Conservation (phyloP, 1,284 basidiomycete genomes). For the Ustilago nuda region DNA sequence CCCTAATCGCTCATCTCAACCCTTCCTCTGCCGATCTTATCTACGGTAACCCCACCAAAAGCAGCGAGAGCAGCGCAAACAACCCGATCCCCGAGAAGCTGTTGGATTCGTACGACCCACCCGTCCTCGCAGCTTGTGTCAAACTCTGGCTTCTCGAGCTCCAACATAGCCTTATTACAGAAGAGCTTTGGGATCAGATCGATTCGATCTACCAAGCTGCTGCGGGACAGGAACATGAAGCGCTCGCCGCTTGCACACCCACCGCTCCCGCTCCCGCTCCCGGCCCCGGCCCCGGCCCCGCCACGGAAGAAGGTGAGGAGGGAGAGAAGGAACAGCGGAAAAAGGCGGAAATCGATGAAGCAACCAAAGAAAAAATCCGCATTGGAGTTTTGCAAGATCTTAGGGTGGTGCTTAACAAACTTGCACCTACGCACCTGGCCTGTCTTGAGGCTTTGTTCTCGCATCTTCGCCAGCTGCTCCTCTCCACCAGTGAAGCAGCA, state of each 20-base stretch:
- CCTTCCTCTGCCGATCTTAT: conserved; percentile 40
- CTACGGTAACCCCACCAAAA: conserved; percentile 26
- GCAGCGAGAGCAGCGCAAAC: conserved; percentile 4
- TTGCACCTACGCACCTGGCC: conserved; percentile 84
- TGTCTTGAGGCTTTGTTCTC: conserved; percentile 83
- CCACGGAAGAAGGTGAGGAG: conserved; percentile 6
- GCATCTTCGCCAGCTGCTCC: conserved; percentile 80
- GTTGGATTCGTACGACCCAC: conserved; percentile 81
- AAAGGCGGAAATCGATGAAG: conserved; percentile 77
- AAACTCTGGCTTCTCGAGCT: conserved; percentile 78
- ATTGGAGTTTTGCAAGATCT: conserved; percentile 76
- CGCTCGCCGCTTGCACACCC: conserved; percentile 11
- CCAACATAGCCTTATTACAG: conserved; percentile 53
- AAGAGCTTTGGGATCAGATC: conserved; percentile 64
- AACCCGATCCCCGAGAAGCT: conserved; percentile 72
- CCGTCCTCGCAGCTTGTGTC: conserved; percentile 83
- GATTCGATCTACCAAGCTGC: conserved; percentile 62
- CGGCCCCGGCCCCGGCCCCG: conserved; percentile 9
- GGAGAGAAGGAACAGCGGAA: not conserved
- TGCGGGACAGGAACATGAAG: conserved; percentile 55
- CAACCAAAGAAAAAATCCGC: conserved; percentile 76
- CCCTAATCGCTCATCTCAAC: conserved; percentile 74
- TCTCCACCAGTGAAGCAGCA: conserved; percentile 72
- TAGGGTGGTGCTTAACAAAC: conserved; percentile 76
- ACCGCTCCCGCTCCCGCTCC: conserved; percentile 15